phyloP scores from a whole-genome alignment of 345 rosid genomes.

The Hibiscus trionum region DNA sequence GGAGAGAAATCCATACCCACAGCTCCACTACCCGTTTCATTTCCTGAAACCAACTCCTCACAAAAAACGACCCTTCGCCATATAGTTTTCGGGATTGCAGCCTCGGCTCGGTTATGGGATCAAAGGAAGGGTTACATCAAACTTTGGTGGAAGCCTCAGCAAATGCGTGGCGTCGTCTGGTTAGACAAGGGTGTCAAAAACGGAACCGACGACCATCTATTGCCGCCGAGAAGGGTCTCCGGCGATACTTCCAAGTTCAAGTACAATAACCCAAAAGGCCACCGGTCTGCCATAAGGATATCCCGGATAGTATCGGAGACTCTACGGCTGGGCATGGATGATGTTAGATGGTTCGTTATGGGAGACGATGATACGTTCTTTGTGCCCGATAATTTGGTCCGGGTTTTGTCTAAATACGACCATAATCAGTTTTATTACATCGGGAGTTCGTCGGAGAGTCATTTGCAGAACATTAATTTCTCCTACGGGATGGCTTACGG shows the following conservation, averaged over 20 bases:
- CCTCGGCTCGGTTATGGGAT: conserved; percentile 31
- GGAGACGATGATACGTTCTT: conserved; percentile 89
- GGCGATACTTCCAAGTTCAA: conserved; percentile 38
- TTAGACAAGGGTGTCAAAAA: conserved; percentile 33
- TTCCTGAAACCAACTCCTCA: conserved; percentile 8
- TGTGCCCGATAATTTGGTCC: conserved; percentile 49
- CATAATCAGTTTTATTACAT: conserved; percentile 57
- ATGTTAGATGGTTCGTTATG: conserved; percentile 77
- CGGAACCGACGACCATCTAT: conserved; percentile 15
- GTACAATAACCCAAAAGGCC: conserved; percentile 37
- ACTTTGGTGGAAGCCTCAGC: conserved; percentile 55
- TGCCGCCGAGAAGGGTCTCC: conserved; percentile 48
- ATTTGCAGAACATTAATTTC: conserved; percentile 57
- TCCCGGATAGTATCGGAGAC: conserved; percentile 64
- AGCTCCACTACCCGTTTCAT: background rate
- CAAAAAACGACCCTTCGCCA: conserved; percentile 36
- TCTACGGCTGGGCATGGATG: conserved; percentile 32
- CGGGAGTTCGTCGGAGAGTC: conserved; percentile 69
- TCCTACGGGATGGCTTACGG: conserved; percentile 77
- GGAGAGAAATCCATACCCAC: background rate
- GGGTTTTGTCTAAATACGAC: conserved; percentile 60
- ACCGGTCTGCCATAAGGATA: conserved; percentile 57
- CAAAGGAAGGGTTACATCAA: conserved; percentile 54
- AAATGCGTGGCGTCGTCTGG: conserved; percentile 71
- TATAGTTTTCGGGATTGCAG: conserved; percentile 66